These are phyloP conservation scores for Trichoderma sp. DNA, from an alignment of 2,329 filamentous ascomycete genomes.

Conservation along the genomic window DNA sequence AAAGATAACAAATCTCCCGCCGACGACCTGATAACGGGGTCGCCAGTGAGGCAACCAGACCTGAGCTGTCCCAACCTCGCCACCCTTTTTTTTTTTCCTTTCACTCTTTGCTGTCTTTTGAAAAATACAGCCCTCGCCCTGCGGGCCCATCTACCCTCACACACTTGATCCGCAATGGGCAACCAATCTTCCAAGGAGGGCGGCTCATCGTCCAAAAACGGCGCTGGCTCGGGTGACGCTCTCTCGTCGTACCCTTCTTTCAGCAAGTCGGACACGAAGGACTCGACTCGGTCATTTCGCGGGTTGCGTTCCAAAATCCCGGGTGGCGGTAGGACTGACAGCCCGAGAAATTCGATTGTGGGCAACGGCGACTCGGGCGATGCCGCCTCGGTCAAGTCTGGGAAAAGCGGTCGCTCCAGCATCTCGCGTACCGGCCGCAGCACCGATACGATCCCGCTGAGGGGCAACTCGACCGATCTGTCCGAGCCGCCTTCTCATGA, in stretches of 20 bases:
- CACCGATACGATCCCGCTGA: conserved; percentile 41
- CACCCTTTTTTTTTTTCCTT: conserved; percentile 19
- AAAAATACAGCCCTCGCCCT: neutral
- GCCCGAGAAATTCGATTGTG: conserved; percentile 73
- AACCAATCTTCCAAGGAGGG: conserved; percentile 68
- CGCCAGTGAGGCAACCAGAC: conserved; percentile 23
- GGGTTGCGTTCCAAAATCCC: conserved; percentile 88
- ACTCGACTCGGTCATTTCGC: conserved; percentile 82
- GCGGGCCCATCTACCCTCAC: conserved; percentile 17
- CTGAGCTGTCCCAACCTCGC: conserved; percentile 20
- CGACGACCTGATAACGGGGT: conserved; percentile 21
- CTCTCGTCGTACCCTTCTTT: conserved; percentile 89
- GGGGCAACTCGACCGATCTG: conserved; percentile 42
- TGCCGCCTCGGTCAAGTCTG: conserved; percentile 69
- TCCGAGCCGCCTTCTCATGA: conserved; percentile 48
- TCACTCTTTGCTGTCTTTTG: neutral
- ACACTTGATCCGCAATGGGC: conserved; percentile 54
- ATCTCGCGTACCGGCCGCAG: conserved; percentile 45
- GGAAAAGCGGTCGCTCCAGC: conserved; percentile 55
- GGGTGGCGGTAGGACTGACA: conserved; percentile 68
- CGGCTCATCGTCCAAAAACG: conserved; percentile 48
- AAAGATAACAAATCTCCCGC: neutral
- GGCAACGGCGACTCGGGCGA: conserved; percentile 65
- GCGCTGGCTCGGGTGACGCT: conserved; percentile 28
- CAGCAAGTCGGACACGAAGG: conserved; percentile 86